These are phyloP conservation scores for Cercospora sp. DNA, from an alignment of 2,329 filamentous ascomycete species.

Conservation along the genomic window DNA sequence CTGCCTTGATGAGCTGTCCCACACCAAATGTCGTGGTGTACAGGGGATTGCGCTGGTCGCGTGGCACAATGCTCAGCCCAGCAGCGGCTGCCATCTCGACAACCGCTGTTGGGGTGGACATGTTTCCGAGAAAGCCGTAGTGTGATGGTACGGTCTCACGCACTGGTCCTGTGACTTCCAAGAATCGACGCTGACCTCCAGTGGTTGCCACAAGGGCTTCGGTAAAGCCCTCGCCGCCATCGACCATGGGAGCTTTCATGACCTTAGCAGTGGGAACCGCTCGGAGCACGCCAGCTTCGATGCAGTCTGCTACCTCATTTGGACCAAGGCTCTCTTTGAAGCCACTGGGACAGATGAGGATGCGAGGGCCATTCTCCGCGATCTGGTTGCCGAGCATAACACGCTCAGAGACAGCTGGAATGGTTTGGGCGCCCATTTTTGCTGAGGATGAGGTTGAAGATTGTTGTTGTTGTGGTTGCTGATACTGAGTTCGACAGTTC, in stretches of 20 bases:
- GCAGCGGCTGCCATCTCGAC: constrained; percentile 58
- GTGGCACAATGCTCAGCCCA: constrained; percentile 53
- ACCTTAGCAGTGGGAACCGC: constrained; percentile 48
- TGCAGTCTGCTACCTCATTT: constrained; percentile 53
- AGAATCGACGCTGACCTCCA: constrained; percentile 42
- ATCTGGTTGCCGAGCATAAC: constrained; percentile 15
- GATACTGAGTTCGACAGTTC: background rate
- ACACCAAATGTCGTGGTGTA: constrained; percentile 56
- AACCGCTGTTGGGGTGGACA: constrained; percentile 46
- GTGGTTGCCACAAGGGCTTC: constrained; percentile 50
- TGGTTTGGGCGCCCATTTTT: constrained; percentile 19
- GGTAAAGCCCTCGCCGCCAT: constrained; percentile 57
- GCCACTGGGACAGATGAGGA: constrained; percentile 56
- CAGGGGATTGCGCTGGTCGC: constrained; percentile 48
- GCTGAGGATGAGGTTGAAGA: background rate
- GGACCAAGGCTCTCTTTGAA: constrained; percentile 58
- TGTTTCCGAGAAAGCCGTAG: constrained; percentile 48
- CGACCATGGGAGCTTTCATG: constrained; percentile 54
- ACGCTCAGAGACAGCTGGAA: constrained; percentile 17
- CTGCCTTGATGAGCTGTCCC: constrained; percentile 51
- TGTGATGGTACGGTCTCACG: constrained; percentile 47
- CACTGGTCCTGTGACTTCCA: constrained; percentile 50
- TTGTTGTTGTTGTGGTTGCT: constrained; percentile 1
- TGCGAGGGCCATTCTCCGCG: constrained; percentile 37
- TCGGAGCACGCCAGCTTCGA: constrained; percentile 51